These are phyloP conservation scores for Primulina huaijiensis DNA, from an alignment of 257 asterid species.

Conservation along the genomic window DNA sequence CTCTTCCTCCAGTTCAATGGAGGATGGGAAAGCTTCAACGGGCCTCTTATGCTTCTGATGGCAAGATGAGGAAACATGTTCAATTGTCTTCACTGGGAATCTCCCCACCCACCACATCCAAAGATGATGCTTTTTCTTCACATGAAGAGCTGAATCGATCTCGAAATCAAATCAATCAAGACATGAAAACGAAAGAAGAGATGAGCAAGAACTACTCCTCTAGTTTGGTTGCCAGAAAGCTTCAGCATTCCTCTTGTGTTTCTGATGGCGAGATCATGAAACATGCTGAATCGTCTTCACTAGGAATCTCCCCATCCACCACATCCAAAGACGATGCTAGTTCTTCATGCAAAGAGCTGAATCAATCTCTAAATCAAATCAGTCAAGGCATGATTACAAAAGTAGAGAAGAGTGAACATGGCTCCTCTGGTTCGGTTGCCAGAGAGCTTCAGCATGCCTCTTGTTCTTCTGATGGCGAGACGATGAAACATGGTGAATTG, in stretches of 20 bases:
- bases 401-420: conserved; percentile 26
- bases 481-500: background rate
- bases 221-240: conserved; percentile 25
- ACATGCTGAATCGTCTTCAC: background rate
- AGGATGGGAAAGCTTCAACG: conserved; percentile 63
- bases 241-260: background rate
- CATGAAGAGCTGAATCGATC: conserved; percentile 19
- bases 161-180: conserved; percentile 26
- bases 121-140: conserved; percentile 18
- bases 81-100: conserved; percentile 24
- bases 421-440: conserved; percentile 27
- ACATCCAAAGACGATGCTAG: conserved; percentile 24
- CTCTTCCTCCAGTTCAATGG: conserved; percentile 98
- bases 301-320: conserved; percentile 17
- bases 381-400: conserved; percentile 25
- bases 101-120: conserved; percentile 26
- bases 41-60: conserved; percentile 37
- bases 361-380: conserved; percentile 23
- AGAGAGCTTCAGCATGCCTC: background rate
- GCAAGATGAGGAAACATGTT: conserved; percentile 24
- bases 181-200: conserved; percentile 23
- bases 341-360: conserved; percentile 21
- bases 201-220: conserved; percentile 23
- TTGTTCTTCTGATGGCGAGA: background rate
- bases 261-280: background rate